Conservation (phyloP, 345 rosid genomes). For the Eucalyptus regnans region DNA sequence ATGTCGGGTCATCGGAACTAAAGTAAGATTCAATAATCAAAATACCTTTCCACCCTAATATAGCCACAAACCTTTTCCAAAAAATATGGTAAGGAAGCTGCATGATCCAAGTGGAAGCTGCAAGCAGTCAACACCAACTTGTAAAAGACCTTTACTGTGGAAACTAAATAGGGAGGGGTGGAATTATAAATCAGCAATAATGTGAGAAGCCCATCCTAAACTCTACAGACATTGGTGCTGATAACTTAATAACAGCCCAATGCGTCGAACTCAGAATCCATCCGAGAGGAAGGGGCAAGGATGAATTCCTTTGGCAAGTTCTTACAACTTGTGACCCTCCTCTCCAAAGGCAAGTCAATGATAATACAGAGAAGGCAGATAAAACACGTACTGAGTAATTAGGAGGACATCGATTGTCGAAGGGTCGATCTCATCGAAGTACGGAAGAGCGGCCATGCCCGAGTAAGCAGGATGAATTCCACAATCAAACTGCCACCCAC, state of each 20-base stretch:
- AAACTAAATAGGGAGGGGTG: background rate
- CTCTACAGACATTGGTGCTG: background rate
- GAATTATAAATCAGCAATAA: background rate
- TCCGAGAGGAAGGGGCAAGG: background rate
- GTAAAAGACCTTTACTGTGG: background rate
- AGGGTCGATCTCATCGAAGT: slow-evolving; percentile 68
- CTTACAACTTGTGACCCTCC: background rate
- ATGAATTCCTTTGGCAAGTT: background rate
- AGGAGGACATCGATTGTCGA: slow-evolving; percentile 77
- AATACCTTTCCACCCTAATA: background rate
- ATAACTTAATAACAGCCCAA: background rate
- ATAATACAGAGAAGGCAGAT: background rate
- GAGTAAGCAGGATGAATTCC: slow-evolving; percentile 69
- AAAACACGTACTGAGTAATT: slow-evolving; percentile 53
- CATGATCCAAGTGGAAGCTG: slow-evolving; percentile 99
- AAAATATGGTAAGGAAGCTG: slow-evolving; percentile 89
- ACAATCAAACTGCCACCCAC: slow-evolving; percentile 59
- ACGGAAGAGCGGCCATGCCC: background rate
- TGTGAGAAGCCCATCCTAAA: background rate
- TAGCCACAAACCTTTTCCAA: slow-evolving; percentile 70
- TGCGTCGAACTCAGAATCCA: rapidly evolving
- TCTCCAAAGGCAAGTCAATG: background rate
- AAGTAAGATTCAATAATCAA: background rate
- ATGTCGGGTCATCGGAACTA: background rate
- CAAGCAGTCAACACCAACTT: slow-evolving; percentile 1